Evolutionary conservation across 1,139 yeast species (phyloP).

Genomic region (Diutina sp.): DNA sequence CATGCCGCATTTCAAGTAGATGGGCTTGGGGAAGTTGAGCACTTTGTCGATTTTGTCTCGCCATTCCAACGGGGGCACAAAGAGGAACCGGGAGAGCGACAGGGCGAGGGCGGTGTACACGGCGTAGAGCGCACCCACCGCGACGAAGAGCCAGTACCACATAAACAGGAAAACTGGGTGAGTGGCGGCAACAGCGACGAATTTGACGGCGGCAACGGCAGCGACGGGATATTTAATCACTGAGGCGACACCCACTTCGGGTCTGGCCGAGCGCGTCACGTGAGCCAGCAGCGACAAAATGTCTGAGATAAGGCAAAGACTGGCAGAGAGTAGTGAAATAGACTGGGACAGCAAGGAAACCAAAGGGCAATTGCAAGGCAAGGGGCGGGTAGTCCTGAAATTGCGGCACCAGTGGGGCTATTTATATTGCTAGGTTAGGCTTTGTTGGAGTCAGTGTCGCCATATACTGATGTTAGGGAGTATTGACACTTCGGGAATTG

Average conservation of each 20-base stretch:
- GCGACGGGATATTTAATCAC: not conserved
- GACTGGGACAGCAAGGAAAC: no score
- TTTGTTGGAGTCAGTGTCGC: no score
- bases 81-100: slow-evolving; percentile 23
- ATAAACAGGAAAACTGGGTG: not conserved
- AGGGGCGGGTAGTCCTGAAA: no score
- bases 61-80: slow-evolving; percentile 35
- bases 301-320: no score
- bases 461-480: no score
- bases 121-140: not conserved
- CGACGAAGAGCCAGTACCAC: not conserved
- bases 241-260: not conserved
- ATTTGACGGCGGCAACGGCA: not conserved
- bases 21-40: slow-evolving; percentile 19
- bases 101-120: slow-evolving; percentile 8
- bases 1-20: slow-evolving; percentile 22
- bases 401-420: no score
- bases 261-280: not conserved
- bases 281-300: not conserved
- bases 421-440: no score
- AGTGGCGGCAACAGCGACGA: not conserved
- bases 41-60: slow-evolving; percentile 24
- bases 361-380: no score
- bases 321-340: no score
- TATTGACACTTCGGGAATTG: no score